Evolutionary conservation across 495 filamentous ascomycete genomes (phyloP).

Genomic region (Daldinia bambusicola): DNA sequence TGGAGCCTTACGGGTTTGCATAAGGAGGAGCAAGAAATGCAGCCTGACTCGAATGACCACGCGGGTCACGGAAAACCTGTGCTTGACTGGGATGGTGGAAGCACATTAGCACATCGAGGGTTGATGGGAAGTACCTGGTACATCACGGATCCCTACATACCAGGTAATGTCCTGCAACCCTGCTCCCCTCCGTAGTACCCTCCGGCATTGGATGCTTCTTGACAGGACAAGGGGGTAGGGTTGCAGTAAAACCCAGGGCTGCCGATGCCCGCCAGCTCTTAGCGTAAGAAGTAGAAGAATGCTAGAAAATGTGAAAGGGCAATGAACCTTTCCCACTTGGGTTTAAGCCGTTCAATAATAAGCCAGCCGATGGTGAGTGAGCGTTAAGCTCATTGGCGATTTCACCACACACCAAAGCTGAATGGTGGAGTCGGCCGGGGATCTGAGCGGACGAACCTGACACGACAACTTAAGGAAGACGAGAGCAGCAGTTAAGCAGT

Average conservation of each 20-base stretch:
- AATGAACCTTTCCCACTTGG: constrained; percentile 44
- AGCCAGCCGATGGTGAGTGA: constrained; percentile 39
- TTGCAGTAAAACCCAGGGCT: constrained; percentile 27
- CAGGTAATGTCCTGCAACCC: constrained; percentile 14
- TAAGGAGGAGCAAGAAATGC: constrained; percentile 27
- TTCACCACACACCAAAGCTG: constrained; percentile 48
- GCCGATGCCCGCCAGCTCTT: constrained; percentile 34
- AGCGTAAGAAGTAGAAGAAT: constrained; percentile 30
- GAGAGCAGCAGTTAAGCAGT: constrained; percentile 32
- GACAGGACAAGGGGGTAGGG: constrained; percentile 33
- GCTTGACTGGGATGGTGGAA: constrained; percentile 36
- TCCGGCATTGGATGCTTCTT: constrained; percentile 40
- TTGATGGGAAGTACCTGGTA: constrained; percentile 38
- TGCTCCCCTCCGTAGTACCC: background rate
- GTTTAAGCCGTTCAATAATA: constrained; percentile 44
- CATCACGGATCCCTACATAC: constrained; percentile 32
- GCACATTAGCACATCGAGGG: constrained; percentile 17
- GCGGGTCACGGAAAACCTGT: constrained; percentile 36
- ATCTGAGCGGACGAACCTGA: constrained; percentile 47
- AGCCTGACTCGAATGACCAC: constrained; percentile 47
- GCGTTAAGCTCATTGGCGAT: constrained; percentile 43
- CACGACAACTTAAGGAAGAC: constrained; percentile 33
- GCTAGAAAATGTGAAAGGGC: constrained; percentile 15
- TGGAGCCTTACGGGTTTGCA: constrained; percentile 48
- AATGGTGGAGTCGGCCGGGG: constrained; percentile 44